These are phyloP conservation scores for Fusarium devonianum DNA, from an alignment of 2,329 filamentous ascomycete genomes.

Conservation along the genomic window DNA sequence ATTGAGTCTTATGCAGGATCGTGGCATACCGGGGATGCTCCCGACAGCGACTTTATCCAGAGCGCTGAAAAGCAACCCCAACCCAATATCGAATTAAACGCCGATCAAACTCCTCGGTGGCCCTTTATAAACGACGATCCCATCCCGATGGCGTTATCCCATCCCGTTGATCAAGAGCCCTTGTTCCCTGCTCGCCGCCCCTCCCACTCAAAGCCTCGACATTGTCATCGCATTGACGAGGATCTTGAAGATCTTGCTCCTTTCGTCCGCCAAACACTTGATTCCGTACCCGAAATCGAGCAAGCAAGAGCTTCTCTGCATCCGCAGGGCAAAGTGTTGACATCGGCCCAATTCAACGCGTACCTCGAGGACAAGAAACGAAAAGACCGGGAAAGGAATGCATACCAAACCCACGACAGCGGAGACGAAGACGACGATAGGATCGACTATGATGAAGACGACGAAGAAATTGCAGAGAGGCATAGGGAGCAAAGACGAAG, in stretches of 20 bases:
- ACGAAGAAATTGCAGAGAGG: neutral
- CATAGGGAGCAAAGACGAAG: constrained; percentile 17
- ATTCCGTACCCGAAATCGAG: neutral
- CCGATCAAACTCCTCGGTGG: constrained; percentile 14
- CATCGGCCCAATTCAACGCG: constrained; percentile 17
- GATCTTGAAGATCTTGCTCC: neutral
- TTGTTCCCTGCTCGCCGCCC: neutral
- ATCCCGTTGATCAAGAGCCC: neutral
- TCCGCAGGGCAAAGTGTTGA: constrained; percentile 15
- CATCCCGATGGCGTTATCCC: neutral
- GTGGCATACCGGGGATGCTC: constrained; percentile 7
- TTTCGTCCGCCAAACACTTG: neutral
- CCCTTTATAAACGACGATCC: constrained; percentile 26
- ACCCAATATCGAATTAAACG: neutral
- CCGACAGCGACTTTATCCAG: neutral
- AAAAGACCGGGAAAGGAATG: constrained; percentile 5
- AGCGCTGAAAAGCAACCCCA: neutral
- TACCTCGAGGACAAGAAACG: constrained; percentile 1
- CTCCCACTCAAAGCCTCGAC: neutral
- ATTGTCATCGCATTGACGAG: neutral
- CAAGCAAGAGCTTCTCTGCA: neutral
- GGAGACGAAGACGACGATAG: constrained; percentile 19
- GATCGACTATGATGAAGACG: constrained; percentile 19
- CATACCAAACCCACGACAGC: constrained; percentile 5
- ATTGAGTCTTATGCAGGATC: constrained; percentile 22